Percentiles rank a stretch among this genome's conserved stretches.
Evolutionary conservation across 345 rosid species (phyloP).

Genomic region (Garcia nutans): DNA sequence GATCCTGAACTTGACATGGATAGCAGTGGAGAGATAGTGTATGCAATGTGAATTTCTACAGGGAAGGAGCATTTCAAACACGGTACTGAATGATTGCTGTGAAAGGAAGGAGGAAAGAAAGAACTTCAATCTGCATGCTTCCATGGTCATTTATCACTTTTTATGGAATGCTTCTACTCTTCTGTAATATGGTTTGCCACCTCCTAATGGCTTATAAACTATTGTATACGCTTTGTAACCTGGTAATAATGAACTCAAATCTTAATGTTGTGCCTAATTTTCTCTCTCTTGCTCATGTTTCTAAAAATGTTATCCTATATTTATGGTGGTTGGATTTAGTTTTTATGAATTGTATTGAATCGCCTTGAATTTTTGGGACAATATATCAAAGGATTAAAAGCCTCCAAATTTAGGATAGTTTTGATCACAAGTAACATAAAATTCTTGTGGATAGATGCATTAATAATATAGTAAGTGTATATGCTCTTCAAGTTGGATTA

Average conservation of each 20-base stretch:
- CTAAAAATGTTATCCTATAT: neutral
- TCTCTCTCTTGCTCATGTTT: neutral
- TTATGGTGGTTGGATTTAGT: too few species aligned
- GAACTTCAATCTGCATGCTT: neutral
- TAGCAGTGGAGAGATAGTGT: conserved; percentile 93
- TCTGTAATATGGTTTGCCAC: conserved; percentile 16
- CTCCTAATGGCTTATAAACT: conserved; percentile 13
- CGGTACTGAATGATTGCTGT: neutral
- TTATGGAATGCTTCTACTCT: conserved; percentile 13
- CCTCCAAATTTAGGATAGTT: too few species aligned
- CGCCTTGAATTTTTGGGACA: too few species aligned
- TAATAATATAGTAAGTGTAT: too few species aligned
- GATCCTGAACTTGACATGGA: conserved; percentile 93
- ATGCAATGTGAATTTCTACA: conserved; percentile 60
- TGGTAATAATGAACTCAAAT: conserved; percentile 14
- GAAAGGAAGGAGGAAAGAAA: neutral
- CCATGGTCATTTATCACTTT: neutral
- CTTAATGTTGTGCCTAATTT: neutral
- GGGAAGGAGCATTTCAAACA: neutral
- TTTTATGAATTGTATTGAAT: too few species aligned
- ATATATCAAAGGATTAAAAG: too few species aligned
- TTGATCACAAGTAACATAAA: too few species aligned
- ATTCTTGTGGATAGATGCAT: too few species aligned
- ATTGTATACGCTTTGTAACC: conserved; percentile 13
- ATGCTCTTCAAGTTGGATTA: too few species aligned